Evolutionary conservation across 164 flowering plant genomes (phyloP), one percentile per base, ranked within the genome.

Genomic region (Berberis vulgaris): DNA sequence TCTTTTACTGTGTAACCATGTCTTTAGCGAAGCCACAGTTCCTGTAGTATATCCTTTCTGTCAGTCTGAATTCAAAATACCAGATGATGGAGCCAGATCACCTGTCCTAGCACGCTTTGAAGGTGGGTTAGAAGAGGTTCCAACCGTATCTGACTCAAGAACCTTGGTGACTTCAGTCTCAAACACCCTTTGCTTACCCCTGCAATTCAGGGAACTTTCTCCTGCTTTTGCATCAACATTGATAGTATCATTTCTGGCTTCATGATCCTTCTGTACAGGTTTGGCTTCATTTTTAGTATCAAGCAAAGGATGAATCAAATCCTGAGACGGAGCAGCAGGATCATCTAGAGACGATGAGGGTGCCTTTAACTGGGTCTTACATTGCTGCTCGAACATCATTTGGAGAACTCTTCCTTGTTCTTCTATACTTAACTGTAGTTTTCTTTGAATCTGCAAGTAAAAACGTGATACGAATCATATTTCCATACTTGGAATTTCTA

Each of bases 301-400:
- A 40, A 75, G 69, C 5, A 78, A 71, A 43, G 68, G 67, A 54
- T 71, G 69, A 26, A 65, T 45, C 60, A 61, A 62, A 60, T 81
- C 87, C 4, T 73, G 65, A 56, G 81, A 63, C 3, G 59, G 64
- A 50, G 56, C 60, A 53, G 81, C 54, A 41, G 76, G 77, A 8
- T 71, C 76, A 41, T 78, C 81, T 41, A 49, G 42, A 56, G 66
- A 41, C 5, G 82, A 76, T 2, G 81, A 68, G n/a, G 82, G 61
- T 41, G 71, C 70, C 73, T 82, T 83, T 65, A 67, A 70, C 74
- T 73, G 75, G 69, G 84, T 66, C 71, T 87, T 87, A 76, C 76
- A 72, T 68, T 93, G 98, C 78, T 86, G 83, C 79, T 94, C 98
- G 67, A 94, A 83, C 95, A 94, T 94, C 91, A 81, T 83, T 64